These are phyloP conservation scores for Jaltomata sinuosa DNA, from an alignment of 257 asterid genomes.

Conservation along the genomic window DNA sequence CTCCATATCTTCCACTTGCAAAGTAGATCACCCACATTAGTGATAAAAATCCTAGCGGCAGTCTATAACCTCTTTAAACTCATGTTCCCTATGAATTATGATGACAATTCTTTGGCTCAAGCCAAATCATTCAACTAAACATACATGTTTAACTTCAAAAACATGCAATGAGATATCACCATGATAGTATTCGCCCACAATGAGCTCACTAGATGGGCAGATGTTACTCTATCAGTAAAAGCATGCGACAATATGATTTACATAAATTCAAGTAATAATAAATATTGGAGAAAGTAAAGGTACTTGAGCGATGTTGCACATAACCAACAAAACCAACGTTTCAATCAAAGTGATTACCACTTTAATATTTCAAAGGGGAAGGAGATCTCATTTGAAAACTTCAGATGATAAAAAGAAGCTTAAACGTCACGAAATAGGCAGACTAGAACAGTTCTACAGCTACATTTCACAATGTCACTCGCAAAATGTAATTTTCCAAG, in stretches of 20 bases:
- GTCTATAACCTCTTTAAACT: neutral
- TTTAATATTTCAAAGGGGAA: neutral
- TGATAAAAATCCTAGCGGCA: neutral
- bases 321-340: neutral
- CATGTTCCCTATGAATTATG: neutral
- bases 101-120: neutral
- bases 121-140: neutral
- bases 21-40: neutral
- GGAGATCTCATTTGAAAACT: neutral
- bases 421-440: neutral
- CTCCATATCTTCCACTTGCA: neutral
- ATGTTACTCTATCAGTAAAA: neutral
- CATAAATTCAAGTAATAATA: neutral
- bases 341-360: neutral
- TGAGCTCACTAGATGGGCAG: neutral
- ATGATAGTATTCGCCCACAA: neutral
- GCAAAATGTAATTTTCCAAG: neutral
- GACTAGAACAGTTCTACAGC: neutral
- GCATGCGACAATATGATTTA: neutral
- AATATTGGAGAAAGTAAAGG: neutral
- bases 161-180: neutral
- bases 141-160: neutral
- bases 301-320: neutral
- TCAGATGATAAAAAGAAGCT: neutral
- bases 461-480: neutral